Evolutionary conservation across 2,329 filamentous ascomycete species (phyloP).

Genomic region (Fonsecaea multimorphosa): DNA sequence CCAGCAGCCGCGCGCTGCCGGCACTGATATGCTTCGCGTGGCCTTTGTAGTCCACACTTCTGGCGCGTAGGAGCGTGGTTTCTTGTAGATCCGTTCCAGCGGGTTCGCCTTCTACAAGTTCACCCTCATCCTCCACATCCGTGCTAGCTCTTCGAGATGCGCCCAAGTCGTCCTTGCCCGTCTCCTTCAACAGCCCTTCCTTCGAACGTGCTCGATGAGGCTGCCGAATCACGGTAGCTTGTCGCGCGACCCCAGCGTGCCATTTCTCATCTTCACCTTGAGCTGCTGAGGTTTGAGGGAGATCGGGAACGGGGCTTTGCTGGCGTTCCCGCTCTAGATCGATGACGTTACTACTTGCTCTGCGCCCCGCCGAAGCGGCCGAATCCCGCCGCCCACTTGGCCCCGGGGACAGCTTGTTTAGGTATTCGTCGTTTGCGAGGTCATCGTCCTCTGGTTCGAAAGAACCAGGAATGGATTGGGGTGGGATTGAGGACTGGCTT

Average conservation of each 20-base stretch:
- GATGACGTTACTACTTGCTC: slow-evolving; percentile 55
- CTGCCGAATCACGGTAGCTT: slow-evolving; percentile 69
- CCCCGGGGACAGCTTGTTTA: slow-evolving; percentile 61
- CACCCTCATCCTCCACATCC: slow-evolving; percentile 42
- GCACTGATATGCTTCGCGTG: slow-evolving; percentile 76
- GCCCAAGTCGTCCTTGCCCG: slow-evolving; percentile 45
- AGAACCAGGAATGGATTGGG: slow-evolving; percentile 40
- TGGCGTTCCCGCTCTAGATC: slow-evolving; percentile 66
- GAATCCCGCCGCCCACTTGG: slow-evolving; percentile 52
- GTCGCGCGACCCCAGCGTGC: slow-evolving; percentile 60
- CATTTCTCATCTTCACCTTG: slow-evolving; percentile 50
- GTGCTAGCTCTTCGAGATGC: slow-evolving; percentile 44
- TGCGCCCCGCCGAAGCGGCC: slow-evolving; percentile 41
- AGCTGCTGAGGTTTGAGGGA: slow-evolving; percentile 33
- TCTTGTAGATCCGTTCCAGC: slow-evolving; percentile 28
- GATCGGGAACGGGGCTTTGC: slow-evolving; percentile 44
- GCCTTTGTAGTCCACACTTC: slow-evolving; percentile 70
- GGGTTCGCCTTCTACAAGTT: slow-evolving; percentile 38
- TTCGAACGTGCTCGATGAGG: slow-evolving; percentile 64
- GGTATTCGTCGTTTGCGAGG: slow-evolving; percentile 75
- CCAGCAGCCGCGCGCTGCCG: slow-evolving; percentile 75
- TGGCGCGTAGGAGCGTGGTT: slow-evolving; percentile 59
- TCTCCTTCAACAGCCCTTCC: slow-evolving; percentile 64
- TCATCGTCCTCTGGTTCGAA: slow-evolving; percentile 60
- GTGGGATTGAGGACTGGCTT: slow-evolving; percentile 53